phyloP scores from a whole-genome alignment of 805 yeast species.

The Cyberlindnera samutprakarnensis region DNA sequence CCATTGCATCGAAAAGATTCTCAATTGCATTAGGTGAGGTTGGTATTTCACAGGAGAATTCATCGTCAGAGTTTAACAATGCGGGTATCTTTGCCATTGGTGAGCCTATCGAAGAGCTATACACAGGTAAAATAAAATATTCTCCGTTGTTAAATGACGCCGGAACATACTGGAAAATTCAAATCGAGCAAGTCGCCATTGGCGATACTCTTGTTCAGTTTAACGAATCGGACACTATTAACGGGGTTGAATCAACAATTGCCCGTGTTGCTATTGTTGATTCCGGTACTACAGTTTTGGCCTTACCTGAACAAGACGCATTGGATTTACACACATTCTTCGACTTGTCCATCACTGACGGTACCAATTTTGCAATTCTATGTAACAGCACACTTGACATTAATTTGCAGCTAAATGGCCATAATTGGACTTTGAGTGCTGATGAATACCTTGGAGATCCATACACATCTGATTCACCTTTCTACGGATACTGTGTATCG shows the following conservation, averaged over 20 bases:
- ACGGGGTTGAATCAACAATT: constrained; percentile 8
- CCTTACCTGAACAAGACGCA: constrained; percentile 50
- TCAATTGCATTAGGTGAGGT: constrained; percentile 36
- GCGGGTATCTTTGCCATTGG: constrained; percentile 39
- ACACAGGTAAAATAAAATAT: constrained; percentile 34
- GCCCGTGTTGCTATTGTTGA: constrained; percentile 46
- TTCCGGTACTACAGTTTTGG: constrained; percentile 60
- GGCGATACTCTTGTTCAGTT: constrained; percentile 28
- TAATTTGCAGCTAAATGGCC: constrained; percentile 34
- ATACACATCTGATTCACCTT: constrained; percentile 28
- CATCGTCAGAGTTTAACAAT: constrained; percentile 19
- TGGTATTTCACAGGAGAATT: constrained; percentile 18
- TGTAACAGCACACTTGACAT: constrained; percentile 42
- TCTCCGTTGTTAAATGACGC: constrained; percentile 27
- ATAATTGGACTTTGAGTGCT: constrained; percentile 38
- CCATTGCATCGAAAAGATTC: constrained; percentile 32
- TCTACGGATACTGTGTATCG: constrained; percentile 51
- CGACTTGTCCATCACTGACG: constrained; percentile 42
- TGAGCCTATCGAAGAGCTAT: constrained; percentile 28
- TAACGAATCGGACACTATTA: constrained; percentile 12
- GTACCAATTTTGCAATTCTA: constrained; percentile 53
- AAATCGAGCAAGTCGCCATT: constrained; percentile 30
- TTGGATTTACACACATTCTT: constrained; percentile 45
- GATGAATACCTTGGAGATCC: constrained; percentile 41
- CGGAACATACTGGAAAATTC: constrained; percentile 45